Evolutionary conservation across 2,329 filamentous ascomycete genomes (phyloP), one percentile per base, ranked within the genome.

Genomic region (Cladosporium sp.): DNA sequence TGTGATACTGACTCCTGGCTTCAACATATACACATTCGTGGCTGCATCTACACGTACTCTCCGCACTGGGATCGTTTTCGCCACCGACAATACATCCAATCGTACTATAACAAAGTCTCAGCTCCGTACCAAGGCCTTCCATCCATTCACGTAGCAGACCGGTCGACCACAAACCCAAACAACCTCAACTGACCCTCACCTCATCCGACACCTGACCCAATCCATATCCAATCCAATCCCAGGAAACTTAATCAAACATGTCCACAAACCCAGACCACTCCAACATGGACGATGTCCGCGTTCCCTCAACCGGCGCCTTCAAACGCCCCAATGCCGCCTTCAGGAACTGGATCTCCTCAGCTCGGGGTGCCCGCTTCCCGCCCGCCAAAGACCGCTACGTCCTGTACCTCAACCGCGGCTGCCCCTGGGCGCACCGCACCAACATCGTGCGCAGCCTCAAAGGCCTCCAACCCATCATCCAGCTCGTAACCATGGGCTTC

Each of bases 371-470:
- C 1, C 77, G 79, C 23, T 89, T 87, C 66, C 83, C 87, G 0
- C 82, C 87, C 0, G 86, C 88, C 67, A 84, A 82, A 65, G 83
- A 82, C 58, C 84, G 88, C 21, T 90, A 89, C 76, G 84, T 72
- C 0, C 77, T 90, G 4, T 90, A 89, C 73, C 74, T 88, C 54
- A 85, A 86, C 48, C 81, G 82, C 5, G 83, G 83, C 7, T 90
- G 88, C 69, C 88, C 88, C 5, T 90, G 88, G 88, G 86, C 87
- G 51, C 83, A 85, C 66, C 79, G 84, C 13, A 70, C 78, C 1
- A 79, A 82, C 65, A 77, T 85, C 25, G 79, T 83, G 2, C 79
- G 79, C 53, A 76, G 71, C 4, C 75, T 86, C 51, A 86, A 86
- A 70, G 82, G 82, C 0, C 77, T 86, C 10, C 79, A 84, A 53